phyloP scores from a whole-genome alignment of 1,139 yeast genomes.

The Diutina siamensis region DNA sequence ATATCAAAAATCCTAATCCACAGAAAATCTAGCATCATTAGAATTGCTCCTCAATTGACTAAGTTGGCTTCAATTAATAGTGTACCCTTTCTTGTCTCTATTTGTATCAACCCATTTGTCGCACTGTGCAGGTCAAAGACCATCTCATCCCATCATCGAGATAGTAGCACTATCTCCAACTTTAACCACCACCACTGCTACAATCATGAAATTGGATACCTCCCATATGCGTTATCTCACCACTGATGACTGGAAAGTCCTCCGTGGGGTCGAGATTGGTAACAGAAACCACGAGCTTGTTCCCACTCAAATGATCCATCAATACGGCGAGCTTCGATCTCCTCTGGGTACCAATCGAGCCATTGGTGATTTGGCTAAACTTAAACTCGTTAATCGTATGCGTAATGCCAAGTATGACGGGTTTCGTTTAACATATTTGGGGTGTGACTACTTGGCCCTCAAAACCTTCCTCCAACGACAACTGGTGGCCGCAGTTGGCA shows the following conservation, averaged over 20 bases:
- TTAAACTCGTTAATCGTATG: slow-evolving; percentile 62
- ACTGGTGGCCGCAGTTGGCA: slow-evolving; percentile 68
- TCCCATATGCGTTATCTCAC: slow-evolving; percentile 89
- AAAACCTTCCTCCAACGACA: slow-evolving; percentile 69
- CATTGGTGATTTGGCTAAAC: slow-evolving; percentile 78
- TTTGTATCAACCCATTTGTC: too few relatives aligned
- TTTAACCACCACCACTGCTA: slow-evolving; percentile 6
- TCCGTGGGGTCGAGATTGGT: slow-evolving; percentile 84
- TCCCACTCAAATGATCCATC: slow-evolving; percentile 76
- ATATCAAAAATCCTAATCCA: too few relatives aligned
- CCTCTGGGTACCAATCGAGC: slow-evolving; percentile 68
- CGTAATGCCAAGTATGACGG: slow-evolving; percentile 92
- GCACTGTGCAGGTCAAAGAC: not conserved
- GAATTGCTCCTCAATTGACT: too few relatives aligned
- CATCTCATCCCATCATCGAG: not conserved
- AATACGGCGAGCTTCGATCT: slow-evolving; percentile 67
- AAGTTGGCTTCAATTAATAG: too few relatives aligned
- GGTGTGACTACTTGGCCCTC: slow-evolving; percentile 85
- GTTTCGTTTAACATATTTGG: slow-evolving; percentile 75
- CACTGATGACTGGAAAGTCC: slow-evolving; percentile 79
- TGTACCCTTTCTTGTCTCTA: too few relatives aligned
- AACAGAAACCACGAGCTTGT: slow-evolving; percentile 90
- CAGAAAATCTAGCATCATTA: too few relatives aligned
- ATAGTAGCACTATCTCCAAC: too few relatives aligned
- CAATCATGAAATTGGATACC: slow-evolving; percentile 78